Evolutionary conservation across 2,329 filamentous ascomycete genomes (phyloP), one percentile per base, ranked within the genome.

Genomic region (Penicillium sp.): DNA sequence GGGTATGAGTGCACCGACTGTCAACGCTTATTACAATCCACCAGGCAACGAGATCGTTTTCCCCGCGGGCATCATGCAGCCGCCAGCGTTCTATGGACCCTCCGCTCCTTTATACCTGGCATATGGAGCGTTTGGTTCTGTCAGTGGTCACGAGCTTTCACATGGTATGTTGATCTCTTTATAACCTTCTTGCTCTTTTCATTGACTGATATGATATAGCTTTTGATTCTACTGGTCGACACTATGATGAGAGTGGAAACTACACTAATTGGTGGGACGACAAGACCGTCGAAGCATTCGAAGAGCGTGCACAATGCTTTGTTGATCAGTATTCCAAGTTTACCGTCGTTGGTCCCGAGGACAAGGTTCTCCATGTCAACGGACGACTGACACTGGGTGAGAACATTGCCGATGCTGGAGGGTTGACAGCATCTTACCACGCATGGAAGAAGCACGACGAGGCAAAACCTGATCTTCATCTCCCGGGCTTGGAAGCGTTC

Each of bases 351-450:
- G 82, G 81, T 0, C 76, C 82, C 10, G 78, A 85, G 35, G 81
- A 77, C 1, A 79, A 83, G 57, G 75, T 79, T 4, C 73, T 87
- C 0, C 80, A 85, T 56, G 81, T 89, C 51, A 84, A 87, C 55
- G 87, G 86, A 9, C 75, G 74, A 23, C 74, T 84, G 13, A 89
- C 86, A 0, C 73, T 89, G 2, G 84, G 82, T 18, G 87, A 90
- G 72, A 89, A 89, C 65, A 86, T 90, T 64, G 86, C 86, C 1
- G 87, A 90, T 67, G 84, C 86, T 0, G 86, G 86, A 14, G 87
- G 87, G 13, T 67, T 90, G 0, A 78, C 80, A 7, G 82, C 85
- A 0, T 78, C 85, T 0, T 89, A 83, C 65, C 75, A 79, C 23
- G 85, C 86, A 0, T 90, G 87, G 86, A 81, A 84, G 67, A 81